Conservation (phyloP, 805 yeast genomes). For the Saccharomycopsis fibuligera region DNA sequence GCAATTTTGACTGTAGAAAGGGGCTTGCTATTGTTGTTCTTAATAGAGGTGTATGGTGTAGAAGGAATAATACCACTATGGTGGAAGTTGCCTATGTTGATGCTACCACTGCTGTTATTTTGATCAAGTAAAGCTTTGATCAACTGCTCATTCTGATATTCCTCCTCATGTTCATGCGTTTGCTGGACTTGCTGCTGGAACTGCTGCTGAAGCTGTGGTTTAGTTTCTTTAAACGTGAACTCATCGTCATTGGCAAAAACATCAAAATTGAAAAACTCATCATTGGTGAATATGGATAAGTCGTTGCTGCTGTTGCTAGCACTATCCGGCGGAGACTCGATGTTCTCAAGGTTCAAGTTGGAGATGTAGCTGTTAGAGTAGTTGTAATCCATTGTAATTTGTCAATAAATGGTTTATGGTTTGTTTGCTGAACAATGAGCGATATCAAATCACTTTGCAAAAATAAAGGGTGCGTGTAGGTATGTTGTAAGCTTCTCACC, state of each 20-base stretch:
- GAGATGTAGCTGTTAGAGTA: slow-evolving; percentile 15
- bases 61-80: no score
- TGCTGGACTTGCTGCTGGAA: background rate
- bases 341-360: slow-evolving; percentile 9
- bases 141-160: background rate
- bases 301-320: background rate
- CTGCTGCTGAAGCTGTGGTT: background rate
- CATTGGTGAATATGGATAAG: slow-evolving; percentile 10
- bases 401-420: background rate
- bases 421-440: background rate
- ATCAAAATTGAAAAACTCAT: slow-evolving; percentile 13
- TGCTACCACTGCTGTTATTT: background rate
- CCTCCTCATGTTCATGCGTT: background rate
- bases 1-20: background rate
- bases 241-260: slow-evolving; percentile 10
- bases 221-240: slow-evolving; percentile 10
- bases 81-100: no score
- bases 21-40: background rate
- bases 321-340: slow-evolving; percentile 8
- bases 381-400: slow-evolving; percentile 16
- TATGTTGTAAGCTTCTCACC: no score
- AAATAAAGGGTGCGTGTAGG: no score
- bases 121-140: background rate
- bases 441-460: background rate
- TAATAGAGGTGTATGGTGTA: background rate